phyloP scores from a whole-genome alignment of 2,329 filamentous ascomycete species.

The Rhynchosporium graminicola region DNA sequence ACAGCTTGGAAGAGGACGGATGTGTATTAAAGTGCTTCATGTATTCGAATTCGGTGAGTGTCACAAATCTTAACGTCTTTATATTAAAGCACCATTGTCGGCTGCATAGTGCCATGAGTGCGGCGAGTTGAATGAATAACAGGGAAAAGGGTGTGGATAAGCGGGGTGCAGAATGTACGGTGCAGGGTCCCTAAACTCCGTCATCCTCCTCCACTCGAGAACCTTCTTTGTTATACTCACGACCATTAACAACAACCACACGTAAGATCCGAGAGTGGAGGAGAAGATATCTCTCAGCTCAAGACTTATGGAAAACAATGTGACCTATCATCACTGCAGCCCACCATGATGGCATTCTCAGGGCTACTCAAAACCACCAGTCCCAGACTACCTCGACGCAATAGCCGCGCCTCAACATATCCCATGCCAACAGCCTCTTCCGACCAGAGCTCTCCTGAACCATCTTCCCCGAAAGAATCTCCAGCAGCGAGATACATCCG shows the following conservation, averaged over 20 bases:
- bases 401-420: constrained; percentile 33
- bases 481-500: constrained; percentile 49
- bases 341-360: constrained; percentile 52
- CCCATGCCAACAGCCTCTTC: constrained; percentile 38
- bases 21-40: background rate
- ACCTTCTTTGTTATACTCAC: background rate
- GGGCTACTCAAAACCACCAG: constrained; percentile 48
- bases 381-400: constrained; percentile 28
- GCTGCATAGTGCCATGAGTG: background rate
- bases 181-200: background rate
- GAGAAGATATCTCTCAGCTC: background rate
- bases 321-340: constrained; percentile 29
- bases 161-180: constrained; percentile 1
- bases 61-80: background rate
- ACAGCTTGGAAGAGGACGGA: background rate
- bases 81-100: background rate
- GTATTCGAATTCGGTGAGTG: background rate
- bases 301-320: constrained; percentile 25
- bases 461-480: constrained; percentile 17
- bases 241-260: constrained; percentile 3
- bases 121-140: background rate
- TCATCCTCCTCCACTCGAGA: background rate
- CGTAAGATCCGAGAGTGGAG: background rate
- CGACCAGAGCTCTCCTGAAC: constrained; percentile 38
- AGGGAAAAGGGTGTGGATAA: background rate